phyloP scores from a whole-genome alignment of 2,329 filamentous ascomycete species.

The Colletotrichum trifolii region DNA sequence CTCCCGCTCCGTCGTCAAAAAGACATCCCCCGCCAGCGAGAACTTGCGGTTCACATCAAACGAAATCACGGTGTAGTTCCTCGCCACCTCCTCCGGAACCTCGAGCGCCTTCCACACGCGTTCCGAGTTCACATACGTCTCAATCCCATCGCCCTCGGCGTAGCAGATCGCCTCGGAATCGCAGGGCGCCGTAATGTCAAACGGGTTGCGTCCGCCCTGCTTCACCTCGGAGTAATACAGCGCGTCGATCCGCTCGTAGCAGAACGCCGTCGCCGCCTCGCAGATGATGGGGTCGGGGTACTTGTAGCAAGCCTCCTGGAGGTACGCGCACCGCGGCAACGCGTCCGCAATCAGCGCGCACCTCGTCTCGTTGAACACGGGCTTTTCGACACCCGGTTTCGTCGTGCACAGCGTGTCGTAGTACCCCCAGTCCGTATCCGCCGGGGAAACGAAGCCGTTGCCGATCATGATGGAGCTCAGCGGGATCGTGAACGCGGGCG shows the following conservation, averaged over 20 bases:
- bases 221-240: conserved; percentile 54
- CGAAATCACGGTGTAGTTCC: conserved; percentile 28
- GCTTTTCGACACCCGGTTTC: conserved; percentile 36
- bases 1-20: conserved; percentile 28
- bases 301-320: conserved; percentile 50
- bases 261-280: conserved; percentile 48
- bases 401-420: conserved; percentile 39
- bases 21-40: conserved; percentile 29
- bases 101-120: conserved; percentile 37
- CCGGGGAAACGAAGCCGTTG: conserved; percentile 52
- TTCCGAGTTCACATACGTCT: conserved; percentile 41
- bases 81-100: conserved; percentile 31
- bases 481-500: conserved; percentile 50
- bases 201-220: conserved; percentile 53
- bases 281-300: conserved; percentile 54
- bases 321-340: conserved; percentile 56
- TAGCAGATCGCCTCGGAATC: conserved; percentile 53
- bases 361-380: conserved; percentile 35
- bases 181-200: conserved; percentile 54
- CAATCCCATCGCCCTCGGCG: conserved; percentile 40
- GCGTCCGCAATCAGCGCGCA: conserved; percentile 47
- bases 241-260: conserved; percentile 50
- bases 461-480: conserved; percentile 58
- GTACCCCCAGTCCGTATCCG: conserved; percentile 37
- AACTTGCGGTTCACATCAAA: conserved; percentile 34